These are phyloP conservation scores for Xerocomus brunneocitrinus DNA, from an alignment of 768 basidiomycete species.

Conservation along the genomic window DNA sequence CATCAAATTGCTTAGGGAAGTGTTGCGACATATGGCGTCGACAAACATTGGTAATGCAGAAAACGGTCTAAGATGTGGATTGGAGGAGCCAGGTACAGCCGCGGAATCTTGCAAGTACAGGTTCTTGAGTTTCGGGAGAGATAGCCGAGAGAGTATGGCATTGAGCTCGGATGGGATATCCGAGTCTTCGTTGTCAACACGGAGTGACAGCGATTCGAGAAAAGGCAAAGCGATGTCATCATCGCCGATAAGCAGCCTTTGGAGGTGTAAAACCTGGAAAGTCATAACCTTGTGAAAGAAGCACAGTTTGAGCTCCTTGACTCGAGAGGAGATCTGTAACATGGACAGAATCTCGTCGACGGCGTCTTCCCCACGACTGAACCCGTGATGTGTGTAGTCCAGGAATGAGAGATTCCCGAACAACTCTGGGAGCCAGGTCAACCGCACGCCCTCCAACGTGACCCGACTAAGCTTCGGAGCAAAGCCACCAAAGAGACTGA, in stretches of 20 bases:
- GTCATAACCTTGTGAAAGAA: constrained; percentile 42
- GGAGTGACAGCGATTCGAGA: constrained; percentile 46
- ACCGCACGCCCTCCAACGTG: constrained; percentile 59
- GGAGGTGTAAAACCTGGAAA: constrained; percentile 15
- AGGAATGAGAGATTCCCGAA: constrained; percentile 59
- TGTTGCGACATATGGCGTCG: constrained; percentile 4
- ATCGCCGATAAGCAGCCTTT: constrained; percentile 21
- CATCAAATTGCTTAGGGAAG: constrained; percentile 9
- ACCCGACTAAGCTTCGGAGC: constrained; percentile 53
- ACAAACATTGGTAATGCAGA: constrained; percentile 32
- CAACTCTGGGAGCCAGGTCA: constrained; percentile 59
- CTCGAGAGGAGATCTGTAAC: constrained; percentile 47
- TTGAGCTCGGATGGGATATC: constrained; percentile 62
- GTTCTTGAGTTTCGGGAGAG: constrained; percentile 43
- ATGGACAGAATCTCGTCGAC: constrained; percentile 55
- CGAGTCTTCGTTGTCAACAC: constrained; percentile 50
- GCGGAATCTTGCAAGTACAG: constrained; percentile 42
- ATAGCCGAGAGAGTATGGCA: constrained; percentile 47
- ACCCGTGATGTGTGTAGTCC: constrained; percentile 71
- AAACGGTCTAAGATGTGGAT: constrained; percentile 30
- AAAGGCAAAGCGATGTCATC: constrained; percentile 39
- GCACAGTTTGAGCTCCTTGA: constrained; percentile 52
- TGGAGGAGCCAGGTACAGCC: neutral
- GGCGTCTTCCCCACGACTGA: constrained; percentile 53
- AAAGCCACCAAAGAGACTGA: constrained; percentile 55